phyloP scores from a whole-genome alignment of 371 early-diverging fungal species.

The Parasitella parasitica region DNA sequence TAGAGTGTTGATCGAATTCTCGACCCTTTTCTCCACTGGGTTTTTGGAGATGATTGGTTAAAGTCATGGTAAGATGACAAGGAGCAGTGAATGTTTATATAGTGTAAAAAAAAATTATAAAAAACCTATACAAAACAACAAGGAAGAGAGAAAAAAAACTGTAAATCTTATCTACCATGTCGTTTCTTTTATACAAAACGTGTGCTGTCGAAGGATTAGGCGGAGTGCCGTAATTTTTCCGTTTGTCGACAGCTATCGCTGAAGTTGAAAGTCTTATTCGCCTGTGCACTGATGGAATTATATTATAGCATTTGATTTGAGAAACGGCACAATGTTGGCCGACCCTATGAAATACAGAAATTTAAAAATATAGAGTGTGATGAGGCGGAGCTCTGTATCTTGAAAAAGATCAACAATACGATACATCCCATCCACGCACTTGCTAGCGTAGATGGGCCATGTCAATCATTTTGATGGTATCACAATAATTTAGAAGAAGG shows the following conservation, averaged over 20 bases:
- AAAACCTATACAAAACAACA: neutral
- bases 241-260: neutral
- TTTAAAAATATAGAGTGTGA: no score
- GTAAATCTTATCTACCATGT: neutral
- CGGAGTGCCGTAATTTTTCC: slow-evolving; percentile 8
- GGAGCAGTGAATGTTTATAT: neutral
- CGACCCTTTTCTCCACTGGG: slow-evolving; percentile 5
- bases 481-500: neutral
- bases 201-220: neutral
- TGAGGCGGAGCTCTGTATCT: neutral
- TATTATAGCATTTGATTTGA: neutral
- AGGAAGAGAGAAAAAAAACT: neutral
- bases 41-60: slow-evolving; percentile 6
- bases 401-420: neutral
- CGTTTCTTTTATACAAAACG: neutral
- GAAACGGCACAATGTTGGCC: neutral
- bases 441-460: neutral
- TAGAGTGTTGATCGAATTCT: slow-evolving; percentile 17
- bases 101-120: neutral
- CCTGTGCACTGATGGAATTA: neutral
- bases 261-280: neutral
- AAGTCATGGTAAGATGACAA: slow-evolving; percentile 7
- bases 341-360: neutral
- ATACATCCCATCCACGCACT: neutral
- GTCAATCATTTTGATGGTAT: neutral